Conservation (phyloP, 2,329 filamentous ascomycete species). For the Pyrenophora seminiperda region DNA sequence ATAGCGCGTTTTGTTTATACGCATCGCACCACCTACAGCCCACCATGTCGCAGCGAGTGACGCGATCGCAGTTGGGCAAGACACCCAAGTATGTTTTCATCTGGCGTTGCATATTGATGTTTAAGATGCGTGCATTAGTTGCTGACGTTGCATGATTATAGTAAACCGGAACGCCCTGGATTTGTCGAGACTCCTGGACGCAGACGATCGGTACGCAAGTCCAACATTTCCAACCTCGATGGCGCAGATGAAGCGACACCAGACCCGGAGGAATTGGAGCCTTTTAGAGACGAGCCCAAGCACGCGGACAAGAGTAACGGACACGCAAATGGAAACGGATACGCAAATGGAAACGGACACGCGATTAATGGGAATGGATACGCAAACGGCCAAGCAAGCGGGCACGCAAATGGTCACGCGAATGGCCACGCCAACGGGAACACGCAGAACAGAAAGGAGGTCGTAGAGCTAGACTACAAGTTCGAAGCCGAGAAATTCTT, state of each 20-base stretch:
- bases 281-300: slow-evolving; percentile 5
- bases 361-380: slow-evolving; percentile 37
- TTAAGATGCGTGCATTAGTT: not conserved
- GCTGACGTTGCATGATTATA: slow-evolving; percentile 36
- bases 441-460: slow-evolving; percentile 32
- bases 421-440: slow-evolving; percentile 43
- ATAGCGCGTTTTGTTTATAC: slow-evolving; percentile 21
- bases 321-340: slow-evolving; percentile 44
- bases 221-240: slow-evolving; percentile 34
- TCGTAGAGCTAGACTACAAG: slow-evolving; percentile 19
- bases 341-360: slow-evolving; percentile 46
- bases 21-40: slow-evolving; percentile 9
- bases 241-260: slow-evolving; percentile 44
- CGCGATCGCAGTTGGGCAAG: slow-evolving; percentile 56
- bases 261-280: slow-evolving; percentile 35
- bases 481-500: slow-evolving; percentile 47
- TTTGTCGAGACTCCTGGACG: slow-evolving; percentile 57
- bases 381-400: slow-evolving; percentile 28
- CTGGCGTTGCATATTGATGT: not conserved
- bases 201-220: slow-evolving; percentile 52
- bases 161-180: slow-evolving; percentile 50
- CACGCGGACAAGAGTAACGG: slow-evolving; percentile 36
- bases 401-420: slow-evolving; percentile 25
- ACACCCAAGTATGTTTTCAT: slow-evolving; percentile 53
- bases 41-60: slow-evolving; percentile 49